phyloP scores from a whole-genome alignment of 2,329 filamentous ascomycete species.

The Aspergillus pseudotamarii region DNA sequence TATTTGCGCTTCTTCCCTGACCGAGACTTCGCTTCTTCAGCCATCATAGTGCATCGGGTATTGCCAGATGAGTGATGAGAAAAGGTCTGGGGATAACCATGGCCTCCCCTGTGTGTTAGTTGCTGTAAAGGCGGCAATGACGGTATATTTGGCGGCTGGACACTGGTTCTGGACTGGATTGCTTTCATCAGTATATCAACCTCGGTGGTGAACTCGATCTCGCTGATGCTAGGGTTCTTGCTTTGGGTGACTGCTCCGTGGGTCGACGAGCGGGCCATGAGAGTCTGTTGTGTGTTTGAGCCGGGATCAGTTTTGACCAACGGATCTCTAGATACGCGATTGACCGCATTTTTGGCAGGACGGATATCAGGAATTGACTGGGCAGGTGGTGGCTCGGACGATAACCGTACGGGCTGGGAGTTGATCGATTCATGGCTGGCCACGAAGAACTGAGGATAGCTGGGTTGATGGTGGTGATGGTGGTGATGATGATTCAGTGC shows the following conservation, averaged over 20 bases:
- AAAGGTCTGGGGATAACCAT: constrained; percentile 27
- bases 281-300: constrained; percentile 6
- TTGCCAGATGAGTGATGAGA: constrained; percentile 23
- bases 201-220: constrained; percentile 74
- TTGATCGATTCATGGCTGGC: constrained; percentile 31
- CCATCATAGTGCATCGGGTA: constrained; percentile 26
- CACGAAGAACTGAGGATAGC: constrained; percentile 40
- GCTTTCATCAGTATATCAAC: constrained; percentile 87
- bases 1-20: constrained; percentile 63
- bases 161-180: constrained; percentile 68
- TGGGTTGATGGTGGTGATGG: constrained; percentile 27
- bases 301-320: constrained; percentile 17
- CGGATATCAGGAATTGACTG: constrained; percentile 41
- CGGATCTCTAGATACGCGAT: constrained; percentile 27
- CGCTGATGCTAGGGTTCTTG: constrained; percentile 52
- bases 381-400: constrained; percentile 33
- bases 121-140: constrained; percentile 41
- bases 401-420: constrained; percentile 31
- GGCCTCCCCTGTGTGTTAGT: constrained; percentile 28
- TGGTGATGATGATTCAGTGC: constrained; percentile 34
- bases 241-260: constrained; percentile 14
- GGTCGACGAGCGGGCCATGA: constrained; percentile 9
- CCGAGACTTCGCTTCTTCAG: constrained; percentile 39
- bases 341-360: constrained; percentile 42
- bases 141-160: constrained; percentile 30